Base-by-base conservation (phyloP, 2,329 filamentous ascomycete genomes). In the Graphiopsis chlorocephala region DNA sequence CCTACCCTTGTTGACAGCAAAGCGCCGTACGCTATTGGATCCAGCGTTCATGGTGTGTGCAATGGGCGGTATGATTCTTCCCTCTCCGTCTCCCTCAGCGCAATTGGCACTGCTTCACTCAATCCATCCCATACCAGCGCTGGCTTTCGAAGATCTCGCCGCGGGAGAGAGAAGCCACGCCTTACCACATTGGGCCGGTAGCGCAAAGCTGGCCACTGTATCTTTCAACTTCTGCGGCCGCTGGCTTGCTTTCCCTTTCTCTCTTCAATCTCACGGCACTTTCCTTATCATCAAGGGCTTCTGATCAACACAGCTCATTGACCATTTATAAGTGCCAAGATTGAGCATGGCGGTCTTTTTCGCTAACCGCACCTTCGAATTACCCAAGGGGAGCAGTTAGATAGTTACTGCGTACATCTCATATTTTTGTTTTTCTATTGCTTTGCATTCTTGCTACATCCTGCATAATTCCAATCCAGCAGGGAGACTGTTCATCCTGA, bases 271-370 rank as follows among this genome's bases (percentile, higher is more conserved):
- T 42, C 70, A 76, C 69, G 90, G 90, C 91, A 90, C 86, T 82
- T 85, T 86, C 92, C 93, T 97, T 97, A 97, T 97, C 93, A 86
- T 93, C 92, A 93, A 88, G 86, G 88, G 83, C 85, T 83, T 74
- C 83, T 80, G 81, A 64, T 77, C 80, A 78, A 80, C 82, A 87
- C 85, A 90, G 88, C 85, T 88, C 89, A 86, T 86, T 92, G 92
- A 93, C 88, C 93, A 97, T 97, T 95, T 85, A 87, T 80, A 80
- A 82, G 88, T 95, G 93, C 91, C 91, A 78, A 97, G 91, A 97
- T 77, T 78, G 82, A 90, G 80, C 75, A 72, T 77, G 81, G 88
- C 90, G 91, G 90, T 90, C 90, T 91, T 91, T 93, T 93, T 96
- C 93, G 93, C 93, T 97, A 97, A 91, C 93, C 87, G 91, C 89